Evolutionary conservation across 2,329 filamentous ascomycete genomes (phyloP), one percentile per base, ranked within the genome.

Genomic region (Aspergillus fructus): DNA sequence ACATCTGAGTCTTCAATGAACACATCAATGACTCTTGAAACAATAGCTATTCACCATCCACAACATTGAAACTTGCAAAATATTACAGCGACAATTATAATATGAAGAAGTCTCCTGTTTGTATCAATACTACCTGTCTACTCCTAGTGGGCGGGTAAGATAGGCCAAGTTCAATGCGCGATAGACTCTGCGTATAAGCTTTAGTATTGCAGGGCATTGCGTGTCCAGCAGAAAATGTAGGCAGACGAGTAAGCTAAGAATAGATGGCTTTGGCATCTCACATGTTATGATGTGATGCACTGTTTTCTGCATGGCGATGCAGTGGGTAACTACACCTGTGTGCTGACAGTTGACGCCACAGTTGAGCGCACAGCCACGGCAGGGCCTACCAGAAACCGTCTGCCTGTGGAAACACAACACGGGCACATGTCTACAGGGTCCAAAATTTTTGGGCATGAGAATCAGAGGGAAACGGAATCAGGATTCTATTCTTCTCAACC

Each of bases 231-330:
- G 34, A n/a, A 45, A 48, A 19, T 37, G 30, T 17, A 46, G 50
- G 50, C 40, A 53, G 50, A 39, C 7, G 13, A 45, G n/a, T 37
- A 41, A 37, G 30, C 52, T 54, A 48, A 42, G 52, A 49, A 54
- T 41, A 54, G 24, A 40, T 21, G 15, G 9, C 34, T 40, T n/a
- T 37, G 34, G 6, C 15, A 7, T 37, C 34, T 37, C 34, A 37
- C 12, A 37, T 37, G 12, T 6, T 37, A n/a, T n/a, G 12, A 15
- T 37, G 12, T 37, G 12, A 15, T n/a, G 34, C 34, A 37, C 34
- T 37, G 12, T 37, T 37, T n/a, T 37, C 34, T 30, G 27, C 27
- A 30, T 30, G 27, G 27, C 27, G 27, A 30, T 30, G 9, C 27
- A 30, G 27, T 30, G 27, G 27, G 27, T 30, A n/a, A n/a, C n/a